These are phyloP conservation scores for Thymus mandschuricus DNA, from an alignment of 257 asterid genomes.

Conservation along the genomic window DNA sequence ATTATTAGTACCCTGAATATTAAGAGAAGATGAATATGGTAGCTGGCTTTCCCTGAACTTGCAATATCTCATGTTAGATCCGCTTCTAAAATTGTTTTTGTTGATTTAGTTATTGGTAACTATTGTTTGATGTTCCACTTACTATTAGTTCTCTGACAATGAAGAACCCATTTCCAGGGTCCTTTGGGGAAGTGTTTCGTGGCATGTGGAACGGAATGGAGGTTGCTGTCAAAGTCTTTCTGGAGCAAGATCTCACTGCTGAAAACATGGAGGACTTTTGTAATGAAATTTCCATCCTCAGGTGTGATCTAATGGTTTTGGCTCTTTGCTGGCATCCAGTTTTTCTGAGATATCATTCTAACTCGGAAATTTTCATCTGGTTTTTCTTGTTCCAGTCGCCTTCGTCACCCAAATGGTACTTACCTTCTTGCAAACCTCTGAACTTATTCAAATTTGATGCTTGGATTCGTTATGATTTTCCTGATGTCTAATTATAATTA, in stretches of 20 bases:
- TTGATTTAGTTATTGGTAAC: conserved; percentile 4
- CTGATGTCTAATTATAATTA: conserved; percentile 4
- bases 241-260: conserved; percentile 98
- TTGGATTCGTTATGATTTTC: conserved; percentile 18
- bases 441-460: conserved; percentile 20
- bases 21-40: conserved; percentile 8
- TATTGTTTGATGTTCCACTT: conserved; percentile 21
- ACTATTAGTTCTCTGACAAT: conserved; percentile 8
- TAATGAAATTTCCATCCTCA: conserved; percentile 91
- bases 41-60: conserved; percentile 25
- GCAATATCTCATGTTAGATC: conserved; percentile 17
- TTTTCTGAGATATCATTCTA: conserved; percentile 41
- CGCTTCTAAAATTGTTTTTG: conserved; percentile 1
- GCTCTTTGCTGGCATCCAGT: conserved; percentile 24
- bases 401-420: conserved; percentile 97
- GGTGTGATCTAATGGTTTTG: conserved; percentile 48
- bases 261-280: conserved; percentile 99
- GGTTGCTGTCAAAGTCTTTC: conserved; percentile 92
- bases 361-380: conserved; percentile 40
- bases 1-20: neutral
- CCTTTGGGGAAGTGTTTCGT: conserved; percentile 96
- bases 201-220: conserved; percentile 98
- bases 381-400: conserved; percentile 74
- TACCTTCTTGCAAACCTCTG: conserved; percentile 31
- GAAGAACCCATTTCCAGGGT: conserved; percentile 51